A percentile compares a stretch with the other conserved stretches of the same genome.
These are phyloP conservation scores for Podila clonocystis DNA, from an alignment of 192 early-diverging fungal species.

Conservation along the genomic window DNA sequence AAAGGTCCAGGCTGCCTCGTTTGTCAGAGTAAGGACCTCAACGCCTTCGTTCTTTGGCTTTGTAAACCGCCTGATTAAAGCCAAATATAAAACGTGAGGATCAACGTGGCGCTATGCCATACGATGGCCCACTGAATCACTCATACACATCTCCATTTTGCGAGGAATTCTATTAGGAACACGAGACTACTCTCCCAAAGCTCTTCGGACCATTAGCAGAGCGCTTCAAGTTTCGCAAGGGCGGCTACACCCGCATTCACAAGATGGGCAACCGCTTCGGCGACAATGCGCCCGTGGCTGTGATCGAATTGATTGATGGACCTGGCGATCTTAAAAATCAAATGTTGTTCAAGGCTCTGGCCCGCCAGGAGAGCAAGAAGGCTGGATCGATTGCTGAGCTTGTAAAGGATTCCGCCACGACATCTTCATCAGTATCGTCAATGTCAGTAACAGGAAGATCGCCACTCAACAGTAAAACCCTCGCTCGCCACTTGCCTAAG, in stretches of 20 bases:
- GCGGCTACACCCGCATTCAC: slow-evolving; percentile 93
- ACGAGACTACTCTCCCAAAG: slow-evolving; percentile 78
- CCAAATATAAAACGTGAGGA: no score
- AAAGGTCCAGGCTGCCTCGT: slow-evolving; percentile 64
- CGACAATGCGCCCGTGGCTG: slow-evolving; percentile 89
- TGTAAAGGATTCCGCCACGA: slow-evolving; percentile 2
- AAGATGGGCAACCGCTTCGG: slow-evolving; percentile 78
- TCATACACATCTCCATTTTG: not conserved
- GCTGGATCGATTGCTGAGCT: slow-evolving; percentile 38
- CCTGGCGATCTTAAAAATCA: slow-evolving; percentile 78
- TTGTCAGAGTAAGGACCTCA: slow-evolving; percentile 57
- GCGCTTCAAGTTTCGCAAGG: slow-evolving; percentile 78
- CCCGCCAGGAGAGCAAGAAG: slow-evolving; percentile 35
- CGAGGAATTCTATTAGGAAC: slow-evolving; percentile 59
- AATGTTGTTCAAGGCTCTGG: slow-evolving; percentile 57
- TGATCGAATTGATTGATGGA: slow-evolving; percentile 91
- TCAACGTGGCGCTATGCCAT: no score
- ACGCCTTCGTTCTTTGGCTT: not conserved
- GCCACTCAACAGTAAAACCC: slow-evolving; percentile 20
- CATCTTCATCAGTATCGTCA: not conserved
- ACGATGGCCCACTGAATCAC: no score
- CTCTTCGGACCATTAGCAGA: slow-evolving; percentile 85
- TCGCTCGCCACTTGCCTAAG: slow-evolving; percentile 43
- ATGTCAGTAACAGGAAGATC: not conserved
- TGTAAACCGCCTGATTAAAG: no score